phyloP scores from a whole-genome alignment of 1,139 yeast genomes.

The Lodderomyces orthopsilosis region DNA sequence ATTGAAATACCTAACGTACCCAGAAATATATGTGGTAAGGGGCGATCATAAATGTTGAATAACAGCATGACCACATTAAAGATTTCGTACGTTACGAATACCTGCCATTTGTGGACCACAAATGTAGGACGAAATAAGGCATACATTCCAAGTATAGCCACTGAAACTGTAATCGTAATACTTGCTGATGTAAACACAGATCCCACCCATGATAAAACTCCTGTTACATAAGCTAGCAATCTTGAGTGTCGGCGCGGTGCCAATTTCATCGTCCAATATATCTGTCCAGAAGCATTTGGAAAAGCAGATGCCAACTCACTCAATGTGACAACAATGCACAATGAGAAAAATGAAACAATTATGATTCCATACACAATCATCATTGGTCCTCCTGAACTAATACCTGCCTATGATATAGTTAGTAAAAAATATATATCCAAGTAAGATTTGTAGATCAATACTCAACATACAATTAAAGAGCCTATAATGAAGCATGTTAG shows the following conservation, averaged over 20 bases:
- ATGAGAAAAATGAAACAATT: constrained; percentile 49
- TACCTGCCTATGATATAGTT: constrained; percentile 39
- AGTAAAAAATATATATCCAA: background rate
- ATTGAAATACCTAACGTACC: constrained; percentile 55
- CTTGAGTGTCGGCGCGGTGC: constrained; percentile 50
- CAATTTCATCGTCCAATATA: constrained; percentile 53
- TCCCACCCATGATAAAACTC: constrained; percentile 56
- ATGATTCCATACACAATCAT: constrained; percentile 64
- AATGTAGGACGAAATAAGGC: constrained; percentile 43
- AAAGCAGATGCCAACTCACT: constrained; percentile 52
- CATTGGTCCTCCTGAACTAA: constrained; percentile 66
- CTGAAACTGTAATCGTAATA: constrained; percentile 52
- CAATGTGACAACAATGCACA: constrained; percentile 36
- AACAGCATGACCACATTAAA: constrained; percentile 40
- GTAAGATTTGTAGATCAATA: background rate
- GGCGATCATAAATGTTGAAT: constrained; percentile 57
- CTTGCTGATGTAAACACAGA: constrained; percentile 60
- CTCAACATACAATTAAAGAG: background rate
- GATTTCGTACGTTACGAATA: constrained; percentile 49
- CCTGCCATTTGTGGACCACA: constrained; percentile 53
- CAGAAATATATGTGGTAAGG: constrained; percentile 52
- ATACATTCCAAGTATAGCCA: constrained; percentile 53
- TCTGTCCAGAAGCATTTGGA: constrained; percentile 69
- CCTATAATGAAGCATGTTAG: background rate
- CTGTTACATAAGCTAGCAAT: constrained; percentile 49